Base-by-base conservation (phyloP, 1,284 basidiomycete genomes). In the Schizophyllum commune region DNA sequence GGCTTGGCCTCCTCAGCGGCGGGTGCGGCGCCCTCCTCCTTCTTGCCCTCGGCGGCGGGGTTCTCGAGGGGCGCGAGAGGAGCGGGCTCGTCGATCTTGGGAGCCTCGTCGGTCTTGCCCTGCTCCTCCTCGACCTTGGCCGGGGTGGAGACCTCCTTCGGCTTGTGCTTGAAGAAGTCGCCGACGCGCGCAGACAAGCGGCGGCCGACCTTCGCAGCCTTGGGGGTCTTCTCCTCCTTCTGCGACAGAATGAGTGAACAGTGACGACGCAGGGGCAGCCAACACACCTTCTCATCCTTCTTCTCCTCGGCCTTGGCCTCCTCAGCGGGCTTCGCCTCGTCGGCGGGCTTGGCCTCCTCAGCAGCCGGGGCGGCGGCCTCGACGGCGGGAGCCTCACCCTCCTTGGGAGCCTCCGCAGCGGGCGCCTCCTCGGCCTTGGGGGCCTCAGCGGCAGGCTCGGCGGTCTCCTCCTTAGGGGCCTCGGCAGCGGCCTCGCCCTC, bases 111-210 rank as follows among this genome's bases (percentile, higher is more conserved):
- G 39, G 39, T 47, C 79, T 87, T 88, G 61, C 87, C 86, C 32
- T 89, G 88, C 68, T 88, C 81, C 77, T 89, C 89, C 66, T 92
- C 91, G 62, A 94, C 91, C 79, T 93, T 92, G 61, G 92, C 82
- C 59, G 90, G 88, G 7, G 88, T 74, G 55, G 82, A 72, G 57
- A 84, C 80, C 72, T 90, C 89, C 74, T 85, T 89, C 69, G 84
- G 80, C 81, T 86, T 91, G 65, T 84, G 69, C 79, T 88, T 92
- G 82, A 94, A 92, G 75, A 92, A 81, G 62, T 88, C 87, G 60
- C 81, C 81, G 34, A 92, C 85, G 33, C 89, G 89, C 33, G 86
- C 80, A 55, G 91, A 92, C 65, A 92, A 75, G 65, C 91, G 89
- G 65, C 90, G 89, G 62, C 82, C 75, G 64, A 91, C 84, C 73